A percentile compares a stretch with the other conserved stretches of the same genome.
Evolutionary conservation across 2,329 filamentous ascomycete genomes (phyloP).

Genomic region (Sclerotinia subarctica): DNA sequence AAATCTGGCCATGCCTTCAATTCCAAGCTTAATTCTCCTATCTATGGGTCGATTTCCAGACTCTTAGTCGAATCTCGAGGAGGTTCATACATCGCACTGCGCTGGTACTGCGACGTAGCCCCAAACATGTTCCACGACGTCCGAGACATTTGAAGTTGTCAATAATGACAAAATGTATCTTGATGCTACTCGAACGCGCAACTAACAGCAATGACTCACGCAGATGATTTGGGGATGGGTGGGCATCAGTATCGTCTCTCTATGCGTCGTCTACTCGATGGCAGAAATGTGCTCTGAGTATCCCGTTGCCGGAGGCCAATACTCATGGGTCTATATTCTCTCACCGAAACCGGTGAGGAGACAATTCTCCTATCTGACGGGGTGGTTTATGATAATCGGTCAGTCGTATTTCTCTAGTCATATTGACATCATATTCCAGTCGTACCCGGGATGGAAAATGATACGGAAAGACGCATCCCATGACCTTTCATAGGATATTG

Average conservation of each 20-base stretch:
- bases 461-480: conserved; percentile 7
- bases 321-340: conserved; percentile 56
- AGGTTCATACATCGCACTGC: conserved; percentile 4
- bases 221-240: conserved; percentile 56
- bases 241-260: conserved; percentile 48
- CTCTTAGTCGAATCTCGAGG: background rate
- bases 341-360: conserved; percentile 48
- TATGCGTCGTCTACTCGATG: conserved; percentile 56
- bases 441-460: background rate
- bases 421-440: background rate
- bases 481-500: conserved; percentile 7
- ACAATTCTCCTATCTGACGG: conserved; percentile 45
- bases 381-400: conserved; percentile 50
- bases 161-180: conserved; percentile 18
- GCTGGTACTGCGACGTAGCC: conserved; percentile 8
- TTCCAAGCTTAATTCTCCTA: conserved; percentile 18
- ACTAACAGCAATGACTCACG: conserved; percentile 1
- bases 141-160: conserved; percentile 19
- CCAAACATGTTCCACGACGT: conserved; percentile 19
- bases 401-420: conserved; percentile 6
- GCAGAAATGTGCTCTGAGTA: conserved; percentile 57
- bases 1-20: conserved; percentile 5
- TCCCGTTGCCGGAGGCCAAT: conserved; percentile 55
- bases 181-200: conserved; percentile 3
- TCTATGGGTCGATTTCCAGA: conserved; percentile 15